Base-by-base conservation (phyloP, 148 eudicot genomes). In the Amaranthus hypochondriacus region DNA sequence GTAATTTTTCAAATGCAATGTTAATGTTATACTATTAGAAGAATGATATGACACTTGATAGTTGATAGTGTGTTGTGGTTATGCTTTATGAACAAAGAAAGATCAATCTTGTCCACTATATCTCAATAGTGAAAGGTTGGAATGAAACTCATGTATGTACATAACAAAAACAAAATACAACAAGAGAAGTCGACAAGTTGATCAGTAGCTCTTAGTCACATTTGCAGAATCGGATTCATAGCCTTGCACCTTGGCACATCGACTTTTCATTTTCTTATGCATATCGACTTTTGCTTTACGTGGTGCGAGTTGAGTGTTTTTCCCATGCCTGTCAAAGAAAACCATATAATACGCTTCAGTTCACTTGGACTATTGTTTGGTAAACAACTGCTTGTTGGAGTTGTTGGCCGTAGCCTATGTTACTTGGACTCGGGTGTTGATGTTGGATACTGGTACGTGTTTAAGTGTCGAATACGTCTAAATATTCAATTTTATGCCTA, bases 261-360 rank as follows among this genome's bases (percentile, higher is more conserved):
- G 76, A 43, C 70, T 82, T 73, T 78, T 80, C 62, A 5, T 71
- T 65, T 68, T 76, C 83, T 79, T 86, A 62, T 62, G 78, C 44
- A 51, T 70, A 8, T 88, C 86, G 7, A 65, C 54, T 53, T 69
- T 84, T 10, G 79, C 71, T 81, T 78, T 86, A 28, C 75, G 74
- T n/a, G 80, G 71, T 60, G 83, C 62, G 59, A 78, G 62, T 67
- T 70, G 82, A 74, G 48, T 75, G 73, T 84, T 85, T 74, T 81
- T 86, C 69, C 76, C 77, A 42, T 71, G 73, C 76, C 88, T 86
- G 75, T 69, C 75, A 5, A 13, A 53, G 6, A 2, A 73, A 73
- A 12, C 44, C 21, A 47, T 9, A 73, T 46, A 50, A 68, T 28
- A 28, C 2, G 39, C 39, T 63, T 68, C 43, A 73, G 66, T 48